Evolutionary conservation across 129 eudicot genomes (phyloP), one percentile per base, ranked within the genome.

Genomic region (Arctium minus): DNA sequence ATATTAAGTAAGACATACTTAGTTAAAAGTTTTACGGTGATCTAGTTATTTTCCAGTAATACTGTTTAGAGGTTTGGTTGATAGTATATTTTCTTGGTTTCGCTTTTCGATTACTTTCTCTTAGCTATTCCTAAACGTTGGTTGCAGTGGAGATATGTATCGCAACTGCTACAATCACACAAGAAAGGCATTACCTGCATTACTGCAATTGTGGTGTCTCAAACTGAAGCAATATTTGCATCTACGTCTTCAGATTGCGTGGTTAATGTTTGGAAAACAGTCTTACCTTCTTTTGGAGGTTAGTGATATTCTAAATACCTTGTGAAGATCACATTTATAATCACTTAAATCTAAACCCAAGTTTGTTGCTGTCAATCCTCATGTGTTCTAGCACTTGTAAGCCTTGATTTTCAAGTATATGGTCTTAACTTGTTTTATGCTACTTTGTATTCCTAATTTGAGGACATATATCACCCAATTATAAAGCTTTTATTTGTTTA

Each of bases 111-210:
- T 75, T 12, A 78, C 80, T 37, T 70, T 27, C 32, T 53, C 37
- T 29, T 64, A 44, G 73, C 70, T 72, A 70, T 31, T 85, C 18
- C 33, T 64, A 18, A 56, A 69, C 77, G 71, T 80, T 77, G 76
- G 64, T 37, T 71, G 35, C 88, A 93, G 99, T 93, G 99, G 99
- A 95, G 89, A 82, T 84, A 85, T 85, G 97, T 93, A 27, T 85
- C 91, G 70, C 90, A 89, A 88, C 91, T 87, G 85, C 86, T 88
- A n/a, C 81, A 89, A 82, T 81, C 89, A 40, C 97, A 95, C 86
- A 93, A 90, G 86, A 95, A 93, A 89, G 97, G 99, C 29, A 93
- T 93, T 64, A 95, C 95, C 8, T 95, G 99, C 89, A 88, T 95
- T 35, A 82, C 94, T 82, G 94, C 91, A 78, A 75, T 88, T 72